Percentiles rank a stretch among this genome's conserved stretches.
These are phyloP conservation scores for Penicillium capsulatum DNA, from an alignment of 2,329 filamentous ascomycete genomes.

Conservation along the genomic window DNA sequence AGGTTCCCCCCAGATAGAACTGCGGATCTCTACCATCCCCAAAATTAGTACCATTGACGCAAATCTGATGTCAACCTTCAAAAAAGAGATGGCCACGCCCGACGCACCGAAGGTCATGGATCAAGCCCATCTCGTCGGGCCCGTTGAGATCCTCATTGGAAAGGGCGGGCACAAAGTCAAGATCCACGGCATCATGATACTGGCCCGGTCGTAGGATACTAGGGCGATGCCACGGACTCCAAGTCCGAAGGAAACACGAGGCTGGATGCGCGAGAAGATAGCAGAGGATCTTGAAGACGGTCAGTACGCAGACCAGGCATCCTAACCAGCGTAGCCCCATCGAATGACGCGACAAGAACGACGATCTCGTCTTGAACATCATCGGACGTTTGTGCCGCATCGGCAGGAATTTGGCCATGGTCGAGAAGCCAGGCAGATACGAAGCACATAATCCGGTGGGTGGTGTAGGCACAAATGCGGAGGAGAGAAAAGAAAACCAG, in stretches of 20 bases:
- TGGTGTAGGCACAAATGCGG: too few species aligned
- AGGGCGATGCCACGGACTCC: neutral
- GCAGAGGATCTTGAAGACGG: constrained; percentile 9
- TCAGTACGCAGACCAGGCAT: constrained; percentile 8
- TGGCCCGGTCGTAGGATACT: constrained; percentile 18
- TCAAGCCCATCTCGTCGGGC: constrained; percentile 10
- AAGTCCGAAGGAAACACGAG: constrained; percentile 3
- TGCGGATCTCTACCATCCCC: constrained; percentile 10
- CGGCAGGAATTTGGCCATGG: constrained; percentile 5
- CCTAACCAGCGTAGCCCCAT: constrained; percentile 13
- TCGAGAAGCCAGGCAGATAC: neutral
- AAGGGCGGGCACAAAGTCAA: neutral
- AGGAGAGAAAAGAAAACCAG: too few species aligned
- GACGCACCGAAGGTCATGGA: constrained; percentile 16
- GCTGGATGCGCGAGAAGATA: constrained; percentile 8
- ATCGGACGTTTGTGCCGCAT: constrained; percentile 3
- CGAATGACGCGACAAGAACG: constrained; percentile 4
- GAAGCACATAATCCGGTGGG: neutral
- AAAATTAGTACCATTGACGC: neutral
- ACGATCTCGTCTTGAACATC: constrained; percentile 4
- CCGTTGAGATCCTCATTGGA: constrained; percentile 3
- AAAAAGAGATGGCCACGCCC: too few species aligned
- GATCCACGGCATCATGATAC: constrained; percentile 7
- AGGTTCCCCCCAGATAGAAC: constrained; percentile 20
- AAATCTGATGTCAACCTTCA: too few species aligned